phyloP scores from a whole-genome alignment of 2,329 filamentous ascomycete species.

The Daldinia sp. region DNA sequence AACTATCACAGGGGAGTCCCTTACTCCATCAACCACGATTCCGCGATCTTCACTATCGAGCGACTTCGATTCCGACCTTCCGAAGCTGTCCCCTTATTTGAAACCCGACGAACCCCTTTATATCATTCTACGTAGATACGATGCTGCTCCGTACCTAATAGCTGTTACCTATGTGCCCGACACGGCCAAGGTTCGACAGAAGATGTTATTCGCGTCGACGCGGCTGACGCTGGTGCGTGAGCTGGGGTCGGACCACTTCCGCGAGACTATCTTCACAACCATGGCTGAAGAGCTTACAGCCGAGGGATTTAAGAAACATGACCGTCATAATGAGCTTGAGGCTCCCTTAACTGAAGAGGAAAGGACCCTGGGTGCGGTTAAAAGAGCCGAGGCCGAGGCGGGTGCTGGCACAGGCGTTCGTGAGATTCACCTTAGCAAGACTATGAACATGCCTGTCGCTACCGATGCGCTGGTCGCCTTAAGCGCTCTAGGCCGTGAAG shows the following conservation, averaged over 20 bases:
- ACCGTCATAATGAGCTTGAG: constrained; percentile 71
- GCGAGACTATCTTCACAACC: constrained; percentile 80
- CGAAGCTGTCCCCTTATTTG: constrained; percentile 71
- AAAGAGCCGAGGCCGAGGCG: constrained; percentile 79
- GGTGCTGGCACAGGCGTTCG: constrained; percentile 73
- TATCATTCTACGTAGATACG: constrained; percentile 77
- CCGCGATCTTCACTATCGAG: constrained; percentile 62
- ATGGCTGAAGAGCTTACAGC: constrained; percentile 75
- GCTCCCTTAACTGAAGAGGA: constrained; percentile 86
- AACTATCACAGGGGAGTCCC: constrained; percentile 76
- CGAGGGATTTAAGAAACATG: constrained; percentile 78
- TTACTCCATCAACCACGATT: constrained; percentile 71
- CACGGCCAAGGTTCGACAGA: constrained; percentile 81
- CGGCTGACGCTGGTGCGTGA: constrained; percentile 80
- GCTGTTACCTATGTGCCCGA: constrained; percentile 85
- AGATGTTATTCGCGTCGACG: constrained; percentile 87
- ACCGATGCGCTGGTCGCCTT: constrained; percentile 75
- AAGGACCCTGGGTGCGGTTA: constrained; percentile 76
- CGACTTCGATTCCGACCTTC: constrained; percentile 74
- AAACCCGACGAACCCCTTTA: constrained; percentile 77
- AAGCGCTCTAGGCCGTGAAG: constrained; percentile 66
- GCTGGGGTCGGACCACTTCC: constrained; percentile 82
- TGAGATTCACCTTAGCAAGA: constrained; percentile 70
- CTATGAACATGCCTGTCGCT: constrained; percentile 68
- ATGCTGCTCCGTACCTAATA: constrained; percentile 68